Evolutionary conservation across 805 yeast genomes (phyloP), one percentile per base, ranked within the genome.

Genomic region (Starmerella davenportii): DNA sequence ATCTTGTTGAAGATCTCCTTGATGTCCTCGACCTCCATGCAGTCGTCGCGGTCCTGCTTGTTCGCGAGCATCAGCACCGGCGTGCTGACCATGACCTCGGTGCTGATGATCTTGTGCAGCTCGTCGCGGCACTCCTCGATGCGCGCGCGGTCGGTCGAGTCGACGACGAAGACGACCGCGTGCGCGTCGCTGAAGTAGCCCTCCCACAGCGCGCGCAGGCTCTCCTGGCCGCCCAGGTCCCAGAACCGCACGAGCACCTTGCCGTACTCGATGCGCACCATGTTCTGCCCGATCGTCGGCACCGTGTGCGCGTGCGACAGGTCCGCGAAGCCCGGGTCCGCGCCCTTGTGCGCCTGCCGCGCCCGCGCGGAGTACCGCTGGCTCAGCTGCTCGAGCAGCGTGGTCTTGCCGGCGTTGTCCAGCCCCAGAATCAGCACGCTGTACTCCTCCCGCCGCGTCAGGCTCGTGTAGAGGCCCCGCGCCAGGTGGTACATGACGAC

Each of bases 211-310:
- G 72, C 62, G 35, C 96, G 65, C 35, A 87, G 63, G n/a, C 78
- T 65, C 53, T 75, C 76, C 58, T 87, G 98, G 11, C 98, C 98
- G 9, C 96, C 96, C 30, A 87, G 74, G 56, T 87, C 98, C 96
- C 96, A 87, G 51, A 90, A 72, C 53, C 84, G 85, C 40, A 90
- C 62, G 37, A 51, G 46, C 21, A 52, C 51, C 13, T 52, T 51
- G 40, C 65, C 63, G 43, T 64, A 47, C 43, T 55, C 41, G 52
- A 72, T 48, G 35, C 59, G 52, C 41, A 63, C 59, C 48, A 64
- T 58, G 54, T 90, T 90, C 55, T 90, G 98, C 3, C 98, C 98
- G 34, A 87, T 92, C 0, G 98, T 87, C 1, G 98, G 95, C 21
- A 79, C 64, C 15, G 84, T 82, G 42, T 81, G 63, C 15, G 46